These are phyloP conservation scores for Kazachstania sp. DNA, from an alignment of 1,139 yeast genomes.

Conservation along the genomic window DNA sequence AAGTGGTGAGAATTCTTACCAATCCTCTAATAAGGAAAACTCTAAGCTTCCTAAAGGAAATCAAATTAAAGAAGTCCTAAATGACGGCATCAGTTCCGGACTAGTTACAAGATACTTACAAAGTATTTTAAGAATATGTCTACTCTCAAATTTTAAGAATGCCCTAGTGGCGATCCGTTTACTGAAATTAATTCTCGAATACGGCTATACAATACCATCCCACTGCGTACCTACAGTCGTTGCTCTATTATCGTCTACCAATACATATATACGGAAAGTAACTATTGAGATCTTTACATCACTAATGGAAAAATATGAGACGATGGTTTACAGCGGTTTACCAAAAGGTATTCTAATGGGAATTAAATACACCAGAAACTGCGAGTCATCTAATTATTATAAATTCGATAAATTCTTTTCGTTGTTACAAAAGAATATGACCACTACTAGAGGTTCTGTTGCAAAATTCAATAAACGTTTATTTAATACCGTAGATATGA, in stretches of 20 bases:
- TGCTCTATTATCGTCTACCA: conserved; percentile 55
- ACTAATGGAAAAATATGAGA: conserved; percentile 57
- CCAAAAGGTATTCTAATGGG: conserved; percentile 57
- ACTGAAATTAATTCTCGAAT: conserved; percentile 45
- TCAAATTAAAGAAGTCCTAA: conserved; percentile 33
- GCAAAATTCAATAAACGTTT: conserved; percentile 15
- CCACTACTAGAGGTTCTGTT: conserved; percentile 13
- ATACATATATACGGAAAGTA: conserved; percentile 35
- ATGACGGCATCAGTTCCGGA: conserved; percentile 67
- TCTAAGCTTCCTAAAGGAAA: conserved; percentile 31
- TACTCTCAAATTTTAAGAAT: conserved; percentile 37
- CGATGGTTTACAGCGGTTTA: conserved; percentile 58
- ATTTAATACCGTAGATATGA: not conserved
- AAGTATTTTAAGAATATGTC: conserved; percentile 42
- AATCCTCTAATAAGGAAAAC: conserved; percentile 14
- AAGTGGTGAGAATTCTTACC: conserved; percentile 31
- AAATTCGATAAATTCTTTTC: conserved; percentile 17
- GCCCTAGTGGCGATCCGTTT: conserved; percentile 47
- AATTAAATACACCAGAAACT: conserved; percentile 35
- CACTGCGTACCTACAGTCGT: conserved; percentile 58
- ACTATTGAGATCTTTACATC: conserved; percentile 49
- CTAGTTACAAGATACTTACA: conserved; percentile 55
- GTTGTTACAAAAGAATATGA: conserved; percentile 13
- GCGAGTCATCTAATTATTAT: conserved; percentile 14
- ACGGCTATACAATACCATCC: conserved; percentile 72